Evolutionary conservation across 2,329 filamentous ascomycete species (phyloP), one percentile per base, ranked within the genome.

Genomic region (Nannizziopsis arthrosporioides): DNA sequence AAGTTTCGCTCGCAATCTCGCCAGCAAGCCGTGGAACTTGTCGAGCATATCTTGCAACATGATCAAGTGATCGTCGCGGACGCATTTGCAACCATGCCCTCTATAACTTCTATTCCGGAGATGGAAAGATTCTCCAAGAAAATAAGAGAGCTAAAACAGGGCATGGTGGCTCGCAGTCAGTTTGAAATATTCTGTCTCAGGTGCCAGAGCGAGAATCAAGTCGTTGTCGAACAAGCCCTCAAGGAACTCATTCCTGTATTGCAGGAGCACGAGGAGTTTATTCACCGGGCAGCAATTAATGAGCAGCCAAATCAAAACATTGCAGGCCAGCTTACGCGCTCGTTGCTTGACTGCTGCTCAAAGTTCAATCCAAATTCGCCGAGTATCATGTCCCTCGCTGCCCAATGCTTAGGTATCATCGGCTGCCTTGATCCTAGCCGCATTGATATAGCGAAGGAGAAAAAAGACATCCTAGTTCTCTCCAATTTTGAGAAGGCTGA

Each of bases 381-480:
- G 6, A 77, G 80, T 10, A 84, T 96, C 47, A 75, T 81, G 44
- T 72, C 78, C 14, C 71, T 93, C 2, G 87, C 85, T 53, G 84
- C 87, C 11, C 80, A 84, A 59, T 92, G 86, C 54, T 73, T 98
- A 35, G 93, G 93, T 0, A 74, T 93, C 15, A 80, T 98, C 46
- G 92, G 93, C 5, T 94, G 89, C 55, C 70, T 98, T 17, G 93
- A 98, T 63, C 83, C 90, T 1, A 94, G 94, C 59, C 80, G 85
- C 51, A 78, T 95, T 1, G 92, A 98, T 59, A 79, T 80, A 0
- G 76, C 84, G 9, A 78, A 85, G 49, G 82, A 85, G 57, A 83
- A 87, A 56, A 81, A 78, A 54, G 83, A 87, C n/a, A 84, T 95
- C 46, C 78, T 96, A 18, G 80, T 96, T 43, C 68, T 89, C 34